Base-by-base conservation (phyloP, 106 monocot species). In the Acorus calamus region DNA sequence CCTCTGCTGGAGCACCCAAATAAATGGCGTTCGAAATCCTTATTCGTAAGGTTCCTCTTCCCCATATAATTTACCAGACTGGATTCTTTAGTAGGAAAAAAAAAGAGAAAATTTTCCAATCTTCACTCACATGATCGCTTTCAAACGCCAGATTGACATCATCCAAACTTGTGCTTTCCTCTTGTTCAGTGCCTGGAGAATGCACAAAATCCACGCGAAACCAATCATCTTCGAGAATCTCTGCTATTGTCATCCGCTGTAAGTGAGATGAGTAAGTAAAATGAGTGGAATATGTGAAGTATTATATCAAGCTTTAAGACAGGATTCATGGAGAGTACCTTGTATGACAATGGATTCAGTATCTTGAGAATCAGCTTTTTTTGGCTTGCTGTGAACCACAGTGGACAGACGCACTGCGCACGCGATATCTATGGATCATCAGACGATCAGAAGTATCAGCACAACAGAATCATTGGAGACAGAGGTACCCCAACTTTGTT, bases 161-260 rank as follows among this genome's bases (percentile, higher is more conserved):
- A 50, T 62, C 63, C 8, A 71, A 9, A 55, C 49, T 61, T 7
- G 7, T 53, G 51, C 44, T 44, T 5, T 79, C 66, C 51, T 70
- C 80, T 14, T 71, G 28, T 57, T 80, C 76, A 7, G 50, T 51
- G 70, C 63, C 78, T 14, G 46, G 2, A 14, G 73, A 71, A 49
- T 80, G 81, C 51, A 71, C 50, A 56, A 76, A 88, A 44, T 74
- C 73, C 1, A 68, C 56, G 61, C 52, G 74, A 60, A 88, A 84
- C 88, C 88, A 88, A 45, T 73, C 69, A 59, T 88, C 72, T 51
- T 73, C 66, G 6, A 84, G 11, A 66, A 88, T 88, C 46, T 88
- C 73, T 42, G 75, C 55, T 54, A 88, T 67, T 43, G 69, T 81
- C 4, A 77, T 74, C 53, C 88, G 61, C 88, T 88, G 56, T 44